Evolutionary conservation across 2,329 filamentous ascomycete species (phyloP), one percentile per base, ranked within the genome.

Genomic region (Pseudogymnoascus verrucosus): DNA sequence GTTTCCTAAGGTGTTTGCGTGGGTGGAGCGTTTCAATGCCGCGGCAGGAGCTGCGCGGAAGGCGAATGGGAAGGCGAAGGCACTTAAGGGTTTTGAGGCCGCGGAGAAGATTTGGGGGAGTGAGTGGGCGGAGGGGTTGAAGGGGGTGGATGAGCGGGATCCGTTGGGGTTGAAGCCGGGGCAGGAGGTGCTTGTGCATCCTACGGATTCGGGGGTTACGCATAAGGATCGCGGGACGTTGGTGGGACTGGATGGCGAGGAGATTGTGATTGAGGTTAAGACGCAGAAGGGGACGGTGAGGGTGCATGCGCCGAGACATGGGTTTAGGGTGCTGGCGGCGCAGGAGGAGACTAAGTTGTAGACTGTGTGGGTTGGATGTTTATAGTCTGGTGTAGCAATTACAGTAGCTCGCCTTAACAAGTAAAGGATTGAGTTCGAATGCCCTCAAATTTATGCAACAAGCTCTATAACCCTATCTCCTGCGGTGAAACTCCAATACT

Each of bases 1-100:
- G 40, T 89, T 83, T 68, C 88, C 87, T 0, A 80, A 77, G 64
- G 81, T 85, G 0, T 88, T 83, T 70, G 81, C 82, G 1, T 91
- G 87, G 86, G 79, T 89, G 16, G 72, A 76, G 47, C 78, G 88
- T n/a, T 90, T 90, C 74, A 75, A 81, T 62, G 71, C 70, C 14
- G 78, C 77, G 1, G 70, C 85, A 1, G 74, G 76, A 4, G 72
- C 73, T 5, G 80, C 81, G 1, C 78, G 76, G 63, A 67, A 69
- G 26, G 69, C 69, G 36, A 71, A 71, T 60, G 71, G 67, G 1
- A 77, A 78, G 67, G 76, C 78, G 61, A 71, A 71, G 37, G 77
- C 71, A 1, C 66, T 88, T 34, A 76, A 78, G 5, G 86, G 87
- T 4, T 77, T 78, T 44, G 80, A 85, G 68, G 85, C 85, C 2